Base-by-base conservation (phyloP, 2,329 filamentous ascomycete genomes). In the Lachnellula suecica region DNA sequence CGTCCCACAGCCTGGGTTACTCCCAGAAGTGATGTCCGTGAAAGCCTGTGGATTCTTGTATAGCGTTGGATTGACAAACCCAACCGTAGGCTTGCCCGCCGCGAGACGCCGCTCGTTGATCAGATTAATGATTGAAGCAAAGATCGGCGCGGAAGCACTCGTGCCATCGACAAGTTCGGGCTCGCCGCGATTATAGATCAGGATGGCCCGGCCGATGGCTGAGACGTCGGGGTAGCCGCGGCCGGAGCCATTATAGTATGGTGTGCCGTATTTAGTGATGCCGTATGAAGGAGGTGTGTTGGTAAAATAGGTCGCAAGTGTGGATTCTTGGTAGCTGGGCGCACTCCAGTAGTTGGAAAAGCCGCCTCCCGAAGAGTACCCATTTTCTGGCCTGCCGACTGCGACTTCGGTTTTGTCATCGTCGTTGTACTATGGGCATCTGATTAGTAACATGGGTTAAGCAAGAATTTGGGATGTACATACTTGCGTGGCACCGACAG, bases 311-410 rank as follows among this genome's bases (percentile, higher is more conserved):
- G 56, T 49, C 4, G 57, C 52, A 1, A 68, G 29, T 8, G 61
- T 56, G 1, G 59, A 52, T 8, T 66, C 61, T 58, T 82, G 79
- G 63, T 81, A 82, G 13, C 63, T 57, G 0, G 79, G 77, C 3
- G 74, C 59, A 1, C 3, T 75, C 76, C 41, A 77, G 61, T 66
- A 77, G 75, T 60, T 74, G 19, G 84, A 83, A 66, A 93, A 94
- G 65, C 93, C 88, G 53, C 84, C 74, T 13, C 85, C 84, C n/a
- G 81, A 86, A 74, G 91, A 91, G 66, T 5, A 34, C 4, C 5
- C 7, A 11, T 40, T 17, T 9, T 22, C 17, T 15, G 19, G 19
- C 4, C 17, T 17, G n/a, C 4, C 4, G 11, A 40, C 37, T 15
- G 23, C 68, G 0, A 70, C 72, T 59, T 78, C 71, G 53, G 75